Evolutionary conservation across 2,329 filamentous ascomycete species (phyloP).

Genomic region (Taxawa tesnikishii): DNA sequence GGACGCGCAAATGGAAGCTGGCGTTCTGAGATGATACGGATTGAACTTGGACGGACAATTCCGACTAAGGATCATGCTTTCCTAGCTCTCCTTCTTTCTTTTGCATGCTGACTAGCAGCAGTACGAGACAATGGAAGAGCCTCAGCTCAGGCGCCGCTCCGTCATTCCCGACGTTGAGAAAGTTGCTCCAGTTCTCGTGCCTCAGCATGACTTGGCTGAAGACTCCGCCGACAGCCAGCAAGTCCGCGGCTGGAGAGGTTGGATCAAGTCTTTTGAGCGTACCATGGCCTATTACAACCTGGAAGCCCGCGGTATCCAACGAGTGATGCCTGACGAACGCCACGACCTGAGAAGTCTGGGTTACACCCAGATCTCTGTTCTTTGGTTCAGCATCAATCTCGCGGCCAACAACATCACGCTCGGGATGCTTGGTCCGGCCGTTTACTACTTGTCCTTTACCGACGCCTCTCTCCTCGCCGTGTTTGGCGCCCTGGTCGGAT

Average conservation of each 20-base stretch:
- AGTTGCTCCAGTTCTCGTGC: not conserved
- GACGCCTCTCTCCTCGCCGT: conserved; percentile 45
- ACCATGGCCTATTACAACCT: conserved; percentile 39
- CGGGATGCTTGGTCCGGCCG: conserved; percentile 49
- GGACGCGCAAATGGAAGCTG: not conserved
- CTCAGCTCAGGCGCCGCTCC: not conserved
- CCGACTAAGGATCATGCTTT: conserved; percentile 43
- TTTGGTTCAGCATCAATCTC: conserved; percentile 53
- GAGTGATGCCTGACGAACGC: conserved; percentile 43
- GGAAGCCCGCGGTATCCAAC: conserved; percentile 48
- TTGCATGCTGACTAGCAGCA: conserved; percentile 15
- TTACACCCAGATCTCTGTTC: conserved; percentile 42
- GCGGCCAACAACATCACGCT: conserved; percentile 52
- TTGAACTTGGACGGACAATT: conserved; percentile 42
- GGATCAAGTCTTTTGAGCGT: conserved; percentile 22
- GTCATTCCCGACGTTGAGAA: not conserved
- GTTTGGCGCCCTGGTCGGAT: conserved; percentile 45
- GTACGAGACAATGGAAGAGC: conserved; percentile 4
- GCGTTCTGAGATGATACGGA: conserved; percentile 41
- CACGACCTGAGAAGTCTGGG: conserved; percentile 37
- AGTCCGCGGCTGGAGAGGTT: conserved; percentile 1
- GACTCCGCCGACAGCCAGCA: not conserved
- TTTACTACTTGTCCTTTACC: conserved; percentile 45
- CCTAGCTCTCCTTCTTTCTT: conserved; percentile 16
- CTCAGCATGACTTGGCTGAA: not conserved